These are phyloP conservation scores for Capronia epimyces DNA, from an alignment of 2,329 filamentous ascomycete genomes.

Conservation along the genomic window DNA sequence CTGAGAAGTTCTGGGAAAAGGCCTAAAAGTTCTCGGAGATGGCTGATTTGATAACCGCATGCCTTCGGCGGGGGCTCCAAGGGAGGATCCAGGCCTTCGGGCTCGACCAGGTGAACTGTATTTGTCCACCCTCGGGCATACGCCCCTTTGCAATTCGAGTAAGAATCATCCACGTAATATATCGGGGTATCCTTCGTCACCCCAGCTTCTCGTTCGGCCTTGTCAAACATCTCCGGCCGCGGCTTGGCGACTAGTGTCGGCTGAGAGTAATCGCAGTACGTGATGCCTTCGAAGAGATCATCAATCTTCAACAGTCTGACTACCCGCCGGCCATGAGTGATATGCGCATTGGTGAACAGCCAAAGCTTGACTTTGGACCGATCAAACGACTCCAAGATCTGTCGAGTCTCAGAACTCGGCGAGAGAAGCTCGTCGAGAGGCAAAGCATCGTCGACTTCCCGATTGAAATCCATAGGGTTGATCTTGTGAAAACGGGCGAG, in stretches of 20 bases:
- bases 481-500: constrained; percentile 92
- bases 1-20: constrained; percentile 86
- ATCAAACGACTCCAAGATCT: constrained; percentile 77
- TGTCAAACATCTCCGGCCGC: constrained; percentile 71
- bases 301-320: constrained; percentile 74
- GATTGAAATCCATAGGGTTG: constrained; percentile 89
- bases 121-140: constrained; percentile 73
- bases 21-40: constrained; percentile 67
- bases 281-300: constrained; percentile 89
- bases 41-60: constrained; percentile 68
- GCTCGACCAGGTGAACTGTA: constrained; percentile 77
- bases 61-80: constrained; percentile 58
- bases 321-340: constrained; percentile 79
- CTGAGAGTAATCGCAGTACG: constrained; percentile 81
- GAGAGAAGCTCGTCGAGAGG: constrained; percentile 80
- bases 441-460: constrained; percentile 88
- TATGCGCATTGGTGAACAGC: constrained; percentile 95
- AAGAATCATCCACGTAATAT: constrained; percentile 93
- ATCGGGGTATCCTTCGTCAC: constrained; percentile 64
- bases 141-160: constrained; percentile 71
- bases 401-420: constrained; percentile 67
- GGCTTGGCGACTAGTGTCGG: constrained; percentile 82
- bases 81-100: constrained; percentile 58
- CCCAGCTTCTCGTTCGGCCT: constrained; percentile 81
- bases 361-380: constrained; percentile 76